Conservation (phyloP, 2,329 filamentous ascomycete species). For the Corinectria fuckeliana region DNA sequence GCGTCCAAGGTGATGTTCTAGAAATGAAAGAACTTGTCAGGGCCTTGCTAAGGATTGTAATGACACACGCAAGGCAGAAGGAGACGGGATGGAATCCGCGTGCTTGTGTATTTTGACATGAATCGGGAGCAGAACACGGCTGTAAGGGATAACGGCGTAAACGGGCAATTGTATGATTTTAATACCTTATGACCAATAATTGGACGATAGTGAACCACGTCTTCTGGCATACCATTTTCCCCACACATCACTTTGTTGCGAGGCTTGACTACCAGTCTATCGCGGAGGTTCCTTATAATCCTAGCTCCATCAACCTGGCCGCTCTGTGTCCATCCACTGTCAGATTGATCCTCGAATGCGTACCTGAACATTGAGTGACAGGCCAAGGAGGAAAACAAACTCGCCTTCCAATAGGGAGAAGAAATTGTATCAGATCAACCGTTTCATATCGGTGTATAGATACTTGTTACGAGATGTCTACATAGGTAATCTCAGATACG, state of each 20-base stretch:
- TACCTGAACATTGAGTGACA: neutral
- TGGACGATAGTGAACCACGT: neutral
- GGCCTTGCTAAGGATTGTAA: constrained; percentile 5
- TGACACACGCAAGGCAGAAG: constrained; percentile 9
- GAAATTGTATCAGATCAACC: neutral
- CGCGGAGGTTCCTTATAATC: neutral
- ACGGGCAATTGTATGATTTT: constrained; percentile 18
- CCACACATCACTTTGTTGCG: neutral
- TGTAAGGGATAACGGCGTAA: constrained; percentile 7
- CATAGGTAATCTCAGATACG: too few relatives aligned
- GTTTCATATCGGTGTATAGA: neutral
- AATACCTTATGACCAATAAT: neutral
- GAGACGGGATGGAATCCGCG: neutral
- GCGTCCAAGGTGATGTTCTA: constrained; percentile 67
- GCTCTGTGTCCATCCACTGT: neutral
- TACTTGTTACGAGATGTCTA: neutral
- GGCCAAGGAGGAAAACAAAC: neutral
- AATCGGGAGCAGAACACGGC: neutral
- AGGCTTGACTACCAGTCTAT: neutral
- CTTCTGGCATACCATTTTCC: neutral
- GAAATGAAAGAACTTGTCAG: constrained; percentile 17
- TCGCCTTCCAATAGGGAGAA: neutral
- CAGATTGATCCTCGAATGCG: neutral
- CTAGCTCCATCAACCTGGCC: neutral
- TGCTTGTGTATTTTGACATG: neutral